A percentile compares a stretch with the other conserved stretches of the same genome.
These are phyloP conservation scores for Sclerotinia sclerotiorum DNA, from an alignment of 2,329 filamentous ascomycete genomes.

Conservation along the genomic window DNA sequence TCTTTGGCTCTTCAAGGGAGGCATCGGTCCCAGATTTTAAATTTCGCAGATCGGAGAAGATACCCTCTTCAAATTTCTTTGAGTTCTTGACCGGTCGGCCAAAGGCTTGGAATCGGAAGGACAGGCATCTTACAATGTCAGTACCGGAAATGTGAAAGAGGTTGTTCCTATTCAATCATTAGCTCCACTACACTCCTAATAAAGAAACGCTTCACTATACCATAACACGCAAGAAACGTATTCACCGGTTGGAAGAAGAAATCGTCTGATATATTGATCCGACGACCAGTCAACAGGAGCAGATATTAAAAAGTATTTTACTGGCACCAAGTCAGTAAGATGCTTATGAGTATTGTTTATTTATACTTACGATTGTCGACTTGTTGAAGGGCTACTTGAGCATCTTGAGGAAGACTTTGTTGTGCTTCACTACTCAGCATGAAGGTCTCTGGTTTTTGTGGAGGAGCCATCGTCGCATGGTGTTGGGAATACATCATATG, in stretches of 20 bases:
- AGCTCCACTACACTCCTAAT: constrained; percentile 28
- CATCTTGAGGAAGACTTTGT: constrained; percentile 92
- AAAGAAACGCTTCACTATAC: constrained; percentile 46
- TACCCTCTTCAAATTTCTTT: constrained; percentile 99
- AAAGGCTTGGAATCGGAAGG: constrained; percentile 98
- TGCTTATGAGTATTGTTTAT: constrained; percentile 11
- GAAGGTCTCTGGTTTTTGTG: constrained; percentile 97
- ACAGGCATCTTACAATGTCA: constrained; percentile 96
- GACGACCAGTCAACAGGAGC: constrained; percentile 96
- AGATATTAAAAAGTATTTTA: constrained; percentile 99
- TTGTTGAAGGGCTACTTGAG: constrained; percentile 94
- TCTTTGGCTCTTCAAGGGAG: constrained; percentile 97
- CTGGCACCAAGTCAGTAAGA: constrained; percentile 48
- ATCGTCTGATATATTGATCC: constrained; percentile 94
- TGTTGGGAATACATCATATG: constrained; percentile 70
- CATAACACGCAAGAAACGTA: constrained; percentile 98
- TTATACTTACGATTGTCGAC: constrained; percentile 85
- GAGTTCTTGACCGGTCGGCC: constrained; percentile 98
- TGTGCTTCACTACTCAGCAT: constrained; percentile 97
- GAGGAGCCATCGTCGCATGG: constrained; percentile 83
- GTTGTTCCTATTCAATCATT: constrained; percentile 69
- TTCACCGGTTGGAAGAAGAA: constrained; percentile 93
- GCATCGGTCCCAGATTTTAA: constrained; percentile 98
- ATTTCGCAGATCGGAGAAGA: constrained; percentile 97
- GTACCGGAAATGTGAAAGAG: constrained; percentile 99